Base-by-base conservation (phyloP, 2,329 filamentous ascomycete species). In the Sclerotinia trifoliorum region DNA sequence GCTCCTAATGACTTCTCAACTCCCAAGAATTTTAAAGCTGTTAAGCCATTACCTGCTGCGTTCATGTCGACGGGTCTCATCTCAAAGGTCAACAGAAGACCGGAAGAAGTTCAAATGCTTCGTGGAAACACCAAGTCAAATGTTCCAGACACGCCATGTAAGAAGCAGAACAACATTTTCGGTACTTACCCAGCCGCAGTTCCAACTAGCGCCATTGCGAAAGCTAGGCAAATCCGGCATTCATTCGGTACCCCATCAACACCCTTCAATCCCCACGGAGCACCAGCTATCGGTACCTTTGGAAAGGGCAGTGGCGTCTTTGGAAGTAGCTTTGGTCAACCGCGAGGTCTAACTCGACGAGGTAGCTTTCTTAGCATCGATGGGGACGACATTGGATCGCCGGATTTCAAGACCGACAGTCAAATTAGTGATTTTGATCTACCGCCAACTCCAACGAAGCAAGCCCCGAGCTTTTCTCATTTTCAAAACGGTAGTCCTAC, bases 61-160 rank as follows among this genome's bases (percentile, higher is more conserved):
- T 97, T 97, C 80, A 93, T 93, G 83, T 98, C 95, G 1, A 98
- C 95, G 0, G 94, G 94, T 1, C 82, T 99, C 39, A 90, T 99
- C 66, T 97, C 95, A 15, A 99, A 99, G 81, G 92, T 96, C 79
- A 96, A 95, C 76, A 89, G 92, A 68, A 89, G 92, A 77, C 86
- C 89, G 0, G 92, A 97, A 73, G 86, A 92, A 64, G 85, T 78
- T 72, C 80, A 82, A 76, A 80, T 81, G 72, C 79, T 78, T 65
- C 79, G 81, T 49, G 82, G 81, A 32, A 80, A 80, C 39, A 85
- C 84, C 79, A 88, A 90, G 76, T 81, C 86, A 75, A 85, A 86
- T 42, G 94, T 96, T 83, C 94, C 95, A 0, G 95, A 98, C 77
- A 99, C 95, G 1, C 95, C 95, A 1, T 98, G 95, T 80, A 99